Evolutionary conservation across 2,329 filamentous ascomycete species (phyloP).

Genomic region (Exophiala dermatitidis): DNA sequence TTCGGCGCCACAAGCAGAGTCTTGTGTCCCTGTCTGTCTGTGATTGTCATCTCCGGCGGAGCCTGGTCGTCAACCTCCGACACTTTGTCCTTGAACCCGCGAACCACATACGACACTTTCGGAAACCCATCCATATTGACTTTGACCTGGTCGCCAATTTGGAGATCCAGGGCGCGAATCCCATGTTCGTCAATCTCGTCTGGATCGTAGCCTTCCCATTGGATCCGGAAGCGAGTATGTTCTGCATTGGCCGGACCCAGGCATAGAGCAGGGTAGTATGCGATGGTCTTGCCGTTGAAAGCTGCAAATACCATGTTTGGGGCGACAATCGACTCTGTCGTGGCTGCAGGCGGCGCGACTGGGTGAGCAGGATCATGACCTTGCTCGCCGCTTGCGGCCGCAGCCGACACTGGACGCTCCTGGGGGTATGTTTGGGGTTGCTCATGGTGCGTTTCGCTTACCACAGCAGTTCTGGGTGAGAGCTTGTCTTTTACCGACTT

Average conservation of each 20-base stretch:
- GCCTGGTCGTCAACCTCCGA: constrained; percentile 24
- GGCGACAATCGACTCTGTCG: constrained; percentile 29
- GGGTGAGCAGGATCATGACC: neutral
- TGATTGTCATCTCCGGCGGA: constrained; percentile 26
- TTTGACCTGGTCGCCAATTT: constrained; percentile 41
- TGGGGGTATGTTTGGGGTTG: neutral
- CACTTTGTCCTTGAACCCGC: constrained; percentile 36
- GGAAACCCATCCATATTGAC: constrained; percentile 39
- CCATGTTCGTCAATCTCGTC: constrained; percentile 36
- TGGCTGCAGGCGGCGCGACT: neutral
- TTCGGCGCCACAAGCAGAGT: constrained; percentile 39
- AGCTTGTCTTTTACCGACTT: neutral
- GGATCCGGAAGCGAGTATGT: constrained; percentile 40
- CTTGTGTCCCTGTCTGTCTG: constrained; percentile 39
- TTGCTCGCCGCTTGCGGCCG: neutral
- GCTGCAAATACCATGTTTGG: constrained; percentile 52
- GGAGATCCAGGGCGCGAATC: constrained; percentile 41
- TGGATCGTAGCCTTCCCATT: constrained; percentile 40
- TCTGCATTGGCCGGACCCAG: constrained; percentile 40
- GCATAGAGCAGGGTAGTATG: constrained; percentile 56
- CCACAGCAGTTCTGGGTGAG: neutral
- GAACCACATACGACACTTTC: constrained; percentile 39
- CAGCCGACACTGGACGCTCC: neutral
- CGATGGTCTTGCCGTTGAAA: constrained; percentile 49
- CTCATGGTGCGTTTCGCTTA: neutral